Percentiles rank a stretch among this genome's conserved stretches.
phyloP scores from a whole-genome alignment of 306 rosid genomes.

The Inga oerstediana region DNA sequence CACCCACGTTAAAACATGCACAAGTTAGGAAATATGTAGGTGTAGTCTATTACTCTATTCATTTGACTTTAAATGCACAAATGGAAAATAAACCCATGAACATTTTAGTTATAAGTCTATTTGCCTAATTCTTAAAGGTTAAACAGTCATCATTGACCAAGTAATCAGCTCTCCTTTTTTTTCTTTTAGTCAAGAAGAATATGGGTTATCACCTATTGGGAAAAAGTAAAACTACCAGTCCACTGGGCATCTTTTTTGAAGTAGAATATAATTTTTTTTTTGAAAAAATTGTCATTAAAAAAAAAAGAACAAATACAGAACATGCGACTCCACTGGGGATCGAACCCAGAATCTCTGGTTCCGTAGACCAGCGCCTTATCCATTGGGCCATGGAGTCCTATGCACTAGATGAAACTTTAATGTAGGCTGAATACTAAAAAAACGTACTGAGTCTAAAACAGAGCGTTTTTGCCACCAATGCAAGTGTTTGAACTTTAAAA shows the following conservation, averaged over 20 bases:
- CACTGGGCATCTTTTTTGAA: not conserved
- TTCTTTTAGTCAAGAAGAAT: not conserved
- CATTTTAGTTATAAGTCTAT: not conserved
- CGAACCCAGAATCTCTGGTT: conserved; percentile 99
- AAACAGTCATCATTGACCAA: not conserved
- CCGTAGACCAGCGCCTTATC: conserved; percentile 99
- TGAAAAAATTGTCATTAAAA: too few relatives aligned
- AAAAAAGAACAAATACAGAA: not conserved
- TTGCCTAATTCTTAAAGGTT: not conserved
- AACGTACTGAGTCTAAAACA: too few relatives aligned
- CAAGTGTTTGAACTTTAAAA: too few relatives aligned
- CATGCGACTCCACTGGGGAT: conserved; percentile 51
- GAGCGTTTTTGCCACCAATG: too few relatives aligned
- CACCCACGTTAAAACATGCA: too few relatives aligned
- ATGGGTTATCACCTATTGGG: not conserved
- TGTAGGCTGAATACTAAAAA: too few relatives aligned
- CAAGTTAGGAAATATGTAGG: too few relatives aligned
- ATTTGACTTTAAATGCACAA: too few relatives aligned
- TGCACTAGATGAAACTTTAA: too few relatives aligned
- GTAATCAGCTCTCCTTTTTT: not conserved
- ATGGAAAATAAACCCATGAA: not conserved
- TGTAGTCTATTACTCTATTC: too few relatives aligned
- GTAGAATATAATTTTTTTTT: too few relatives aligned
- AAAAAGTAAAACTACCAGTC: too few relatives aligned
- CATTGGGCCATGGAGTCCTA: conserved; percentile 57